phyloP scores from a whole-genome alignment of 202 grass and related monocot genomes.

The Setaria italica region DNA sequence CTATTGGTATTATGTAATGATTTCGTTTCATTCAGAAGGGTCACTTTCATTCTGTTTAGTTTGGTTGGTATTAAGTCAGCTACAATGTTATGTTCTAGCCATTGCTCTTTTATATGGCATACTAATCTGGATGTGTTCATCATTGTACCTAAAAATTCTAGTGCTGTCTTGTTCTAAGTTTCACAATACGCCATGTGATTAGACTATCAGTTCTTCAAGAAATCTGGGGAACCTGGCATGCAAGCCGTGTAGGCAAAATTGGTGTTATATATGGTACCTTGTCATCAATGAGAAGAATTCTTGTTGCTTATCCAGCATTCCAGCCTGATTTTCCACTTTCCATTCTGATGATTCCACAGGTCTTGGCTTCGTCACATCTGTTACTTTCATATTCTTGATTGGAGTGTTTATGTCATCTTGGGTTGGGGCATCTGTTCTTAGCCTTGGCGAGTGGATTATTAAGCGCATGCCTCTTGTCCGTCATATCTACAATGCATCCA shows the following conservation, averaged over 20 bases:
- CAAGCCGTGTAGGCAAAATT: neutral
- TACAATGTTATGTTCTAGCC: slow-evolving; percentile 4
- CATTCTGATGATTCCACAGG: slow-evolving; percentile 57
- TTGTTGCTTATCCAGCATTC: slow-evolving; percentile 1
- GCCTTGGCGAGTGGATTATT: slow-evolving; percentile 96
- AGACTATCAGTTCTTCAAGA: slow-evolving; percentile 3
- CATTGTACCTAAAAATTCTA: neutral
- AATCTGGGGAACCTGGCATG: slow-evolving; percentile 5
- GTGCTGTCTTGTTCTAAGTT: neutral
- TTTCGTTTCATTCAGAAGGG: neutral
- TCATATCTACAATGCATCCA: slow-evolving; percentile 97
- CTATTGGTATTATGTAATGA: neutral
- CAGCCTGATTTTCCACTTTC: neutral
- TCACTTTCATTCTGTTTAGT: neutral
- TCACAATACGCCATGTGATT: neutral
- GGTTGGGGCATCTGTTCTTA: slow-evolving; percentile 87
- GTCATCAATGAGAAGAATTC: slow-evolving; percentile 3
- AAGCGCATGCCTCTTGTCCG: slow-evolving; percentile 95
- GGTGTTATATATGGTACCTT: slow-evolving; percentile 27
- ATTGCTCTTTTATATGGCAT: neutral
- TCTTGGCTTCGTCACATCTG: slow-evolving; percentile 90
- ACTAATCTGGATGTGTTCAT: neutral
- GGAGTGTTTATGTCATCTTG: slow-evolving; percentile 96
- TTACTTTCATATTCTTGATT: slow-evolving; percentile 85
- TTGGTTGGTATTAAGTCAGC: neutral